Conservation (phyloP, 306 rosid species). For the Gastrolobium villosum region DNA sequence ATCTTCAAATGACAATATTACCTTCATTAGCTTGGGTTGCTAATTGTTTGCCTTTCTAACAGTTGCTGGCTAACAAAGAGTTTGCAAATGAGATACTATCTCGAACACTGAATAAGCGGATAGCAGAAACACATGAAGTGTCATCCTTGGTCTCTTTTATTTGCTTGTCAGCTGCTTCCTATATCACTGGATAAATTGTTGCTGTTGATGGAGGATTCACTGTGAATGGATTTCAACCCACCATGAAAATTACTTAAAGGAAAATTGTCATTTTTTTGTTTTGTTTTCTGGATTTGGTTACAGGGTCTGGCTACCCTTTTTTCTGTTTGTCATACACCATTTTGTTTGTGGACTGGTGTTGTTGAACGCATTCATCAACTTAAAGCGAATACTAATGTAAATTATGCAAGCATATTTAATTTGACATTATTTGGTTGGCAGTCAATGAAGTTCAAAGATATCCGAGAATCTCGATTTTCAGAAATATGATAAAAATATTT, state of each 20-base stretch:
- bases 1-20: slow-evolving; percentile 21
- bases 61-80: slow-evolving; percentile 65
- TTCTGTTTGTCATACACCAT: too few species aligned
- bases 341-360: too few species aligned
- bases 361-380: too few species aligned
- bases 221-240: slow-evolving; percentile 69
- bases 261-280: not conserved
- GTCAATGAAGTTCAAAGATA: too few species aligned
- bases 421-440: too few species aligned
- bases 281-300: too few species aligned
- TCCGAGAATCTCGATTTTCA: too few species aligned
- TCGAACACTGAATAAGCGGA: slow-evolving; percentile 69
- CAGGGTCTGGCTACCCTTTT: too few species aligned
- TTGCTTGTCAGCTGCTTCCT: slow-evolving; percentile 88
- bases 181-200: slow-evolving; percentile 81
- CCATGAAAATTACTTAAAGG: slow-evolving; percentile 48
- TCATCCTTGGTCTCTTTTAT: slow-evolving; percentile 88
- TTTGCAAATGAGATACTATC: slow-evolving; percentile 55
- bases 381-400: too few species aligned
- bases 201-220: slow-evolving; percentile 85
- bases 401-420: too few species aligned
- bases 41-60: slow-evolving; percentile 33
- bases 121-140: slow-evolving; percentile 83
- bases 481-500: too few species aligned
- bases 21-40: slow-evolving; percentile 4